phyloP scores from a whole-genome alignment of 2,329 filamentous ascomycete genomes.

The Colletotrichum shisoi region DNA sequence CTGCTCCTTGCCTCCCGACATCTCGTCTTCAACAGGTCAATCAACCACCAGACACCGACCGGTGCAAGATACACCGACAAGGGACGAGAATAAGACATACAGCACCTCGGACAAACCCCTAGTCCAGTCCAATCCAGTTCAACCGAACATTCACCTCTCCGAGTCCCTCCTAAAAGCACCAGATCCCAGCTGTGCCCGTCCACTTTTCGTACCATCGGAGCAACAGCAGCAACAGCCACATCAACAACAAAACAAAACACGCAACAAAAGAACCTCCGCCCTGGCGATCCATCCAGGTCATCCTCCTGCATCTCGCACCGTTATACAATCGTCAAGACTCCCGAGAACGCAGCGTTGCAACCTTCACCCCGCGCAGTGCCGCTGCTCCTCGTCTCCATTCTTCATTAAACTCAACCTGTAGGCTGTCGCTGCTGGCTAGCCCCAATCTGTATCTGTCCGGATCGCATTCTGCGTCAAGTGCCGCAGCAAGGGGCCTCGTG shows the following conservation, averaged over 20 bases:
- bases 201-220: conserved; percentile 5
- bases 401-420: conserved; percentile 37
- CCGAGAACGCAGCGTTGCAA: neutral
- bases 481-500: conserved; percentile 24
- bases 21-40: neutral
- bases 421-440: conserved; percentile 3
- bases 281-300: neutral
- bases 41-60: neutral
- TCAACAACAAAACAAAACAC: conserved; percentile 16
- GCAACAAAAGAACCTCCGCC: conserved; percentile 3
- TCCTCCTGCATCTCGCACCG: conserved; percentile 19
- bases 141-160: neutral
- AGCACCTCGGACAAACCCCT: neutral
- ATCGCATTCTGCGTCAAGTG: conserved; percentile 26
- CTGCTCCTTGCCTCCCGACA: neutral
- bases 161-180: neutral
- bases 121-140: neutral
- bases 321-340: conserved; percentile 9
- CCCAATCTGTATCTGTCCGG: conserved; percentile 33
- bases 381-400: conserved; percentile 20
- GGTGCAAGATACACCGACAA: neutral
- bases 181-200: neutral
- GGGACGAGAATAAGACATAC: neutral
- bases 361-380: neutral
- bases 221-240: neutral